These are phyloP conservation scores for Ophiocordyceps camponoti-leonardi DNA, from an alignment of 2,329 filamentous ascomycete species.

Conservation along the genomic window DNA sequence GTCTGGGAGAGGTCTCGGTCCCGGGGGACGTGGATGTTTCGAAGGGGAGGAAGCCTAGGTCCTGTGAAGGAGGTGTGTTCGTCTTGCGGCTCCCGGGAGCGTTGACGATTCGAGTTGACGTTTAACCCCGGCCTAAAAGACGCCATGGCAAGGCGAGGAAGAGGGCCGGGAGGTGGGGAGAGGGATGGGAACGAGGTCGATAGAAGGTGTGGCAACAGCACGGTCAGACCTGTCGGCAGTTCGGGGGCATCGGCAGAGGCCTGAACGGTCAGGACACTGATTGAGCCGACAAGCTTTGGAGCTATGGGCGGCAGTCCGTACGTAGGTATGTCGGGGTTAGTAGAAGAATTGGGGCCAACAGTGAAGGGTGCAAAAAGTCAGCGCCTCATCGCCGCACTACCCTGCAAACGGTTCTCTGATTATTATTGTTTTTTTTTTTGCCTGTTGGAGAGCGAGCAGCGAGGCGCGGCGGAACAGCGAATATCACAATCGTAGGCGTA, in stretches of 20 bases:
- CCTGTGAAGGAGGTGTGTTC: conserved; percentile 15
- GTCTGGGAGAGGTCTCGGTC: conserved; percentile 9
- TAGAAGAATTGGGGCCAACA: no score
- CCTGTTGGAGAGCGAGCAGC: no score
- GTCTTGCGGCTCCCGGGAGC: conserved; percentile 12
- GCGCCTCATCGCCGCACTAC: background rate
- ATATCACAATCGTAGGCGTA: no score
- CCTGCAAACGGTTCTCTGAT: no score
- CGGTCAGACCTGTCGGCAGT: background rate
- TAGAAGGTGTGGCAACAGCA: background rate
- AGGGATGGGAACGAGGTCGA: background rate
- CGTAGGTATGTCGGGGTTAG: no score
- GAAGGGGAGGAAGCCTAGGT: conserved; percentile 14
- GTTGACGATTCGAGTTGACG: conserved; percentile 12
- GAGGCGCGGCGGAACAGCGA: no score
- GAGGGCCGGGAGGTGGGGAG: background rate
- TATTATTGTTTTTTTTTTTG: no score
- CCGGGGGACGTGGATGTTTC: conserved; percentile 12
- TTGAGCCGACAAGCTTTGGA: background rate
- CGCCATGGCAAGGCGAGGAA: conserved; percentile 10
- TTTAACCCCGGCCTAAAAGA: conserved; percentile 14
- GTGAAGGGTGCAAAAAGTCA: background rate
- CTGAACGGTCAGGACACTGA: background rate
- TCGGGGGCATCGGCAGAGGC: background rate
- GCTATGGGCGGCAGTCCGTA: background rate